A percentile compares a stretch with the other conserved stretches of the same genome.
Evolutionary conservation across 768 basidiomycete genomes (phyloP).

Genomic region (Pisolithus tinctorius): DNA sequence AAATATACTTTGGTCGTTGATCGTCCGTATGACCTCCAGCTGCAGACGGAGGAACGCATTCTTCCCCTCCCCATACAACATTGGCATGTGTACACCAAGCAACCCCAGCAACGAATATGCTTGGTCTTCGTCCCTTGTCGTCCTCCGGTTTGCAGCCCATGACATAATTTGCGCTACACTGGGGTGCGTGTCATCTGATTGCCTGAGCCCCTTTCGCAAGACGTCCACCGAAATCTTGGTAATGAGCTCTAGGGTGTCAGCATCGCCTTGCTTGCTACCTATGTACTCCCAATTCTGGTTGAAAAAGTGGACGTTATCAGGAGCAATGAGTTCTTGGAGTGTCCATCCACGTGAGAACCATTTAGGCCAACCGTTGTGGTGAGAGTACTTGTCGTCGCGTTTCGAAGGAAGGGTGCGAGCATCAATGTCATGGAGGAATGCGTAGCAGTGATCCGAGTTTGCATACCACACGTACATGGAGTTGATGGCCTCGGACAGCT

Average conservation of each 20-base stretch:
- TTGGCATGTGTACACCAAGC: not conserved
- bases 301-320: conserved; percentile 8
- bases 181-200: not conserved
- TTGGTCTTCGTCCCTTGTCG: conserved; percentile 11
- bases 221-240: not conserved
- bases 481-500: conserved; percentile 10
- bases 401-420: not conserved
- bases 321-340: not conserved
- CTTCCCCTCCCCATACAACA: not conserved
- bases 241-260: not conserved
- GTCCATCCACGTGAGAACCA: conserved; percentile 16
- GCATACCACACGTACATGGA: conserved; percentile 15
- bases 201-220: not conserved
- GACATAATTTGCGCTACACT: conserved; percentile 5
- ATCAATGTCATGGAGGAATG: conserved; percentile 9
- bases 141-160: conserved; percentile 15
- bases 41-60: too few relatives aligned
- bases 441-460: conserved; percentile 9
- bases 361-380: not conserved
- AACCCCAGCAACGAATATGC: conserved; percentile 1
- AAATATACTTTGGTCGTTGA: conserved; percentile 9
- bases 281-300: conserved; percentile 7
- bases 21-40: not conserved
- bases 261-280: conserved; percentile 1
- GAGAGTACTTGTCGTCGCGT: not conserved